Base-by-base conservation (phyloP, 2,329 filamentous ascomycete species). In the Beauveria australis region DNA sequence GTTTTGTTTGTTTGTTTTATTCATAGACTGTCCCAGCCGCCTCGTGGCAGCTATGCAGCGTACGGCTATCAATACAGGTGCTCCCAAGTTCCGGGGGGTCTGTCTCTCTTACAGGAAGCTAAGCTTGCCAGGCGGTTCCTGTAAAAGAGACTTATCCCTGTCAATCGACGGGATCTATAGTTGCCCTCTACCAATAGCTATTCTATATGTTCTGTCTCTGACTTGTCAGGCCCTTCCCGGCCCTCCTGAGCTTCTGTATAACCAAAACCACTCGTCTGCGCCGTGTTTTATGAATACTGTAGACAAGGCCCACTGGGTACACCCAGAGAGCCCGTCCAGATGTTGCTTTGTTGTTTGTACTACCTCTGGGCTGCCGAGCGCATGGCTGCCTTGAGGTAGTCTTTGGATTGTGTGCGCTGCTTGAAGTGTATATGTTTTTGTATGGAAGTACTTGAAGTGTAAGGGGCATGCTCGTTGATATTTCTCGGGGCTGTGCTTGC, bases 161-260 rank as follows among this genome's bases (percentile, higher is more conserved):
- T 41, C 33, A 24, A 53, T 5, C 51, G 51, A 53, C 28, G 28
- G 28, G 28, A 30, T 30, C 28, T 53, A 53, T 53, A 33, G 30
- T 53, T 53, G 51, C 51, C 22, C 44, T 49, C 37, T 19, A 30
- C 30, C 8, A 37, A 61, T 28, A 63, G 62, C 52, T 54, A 22
- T 68, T 52, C 44, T 69, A 51, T n/a, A 48, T 64, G 63, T 69
- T 67, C 66, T 69, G 48, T 70, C 68, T 70, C 49, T 70, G 63
- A 64, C 64, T 59, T 64, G 60, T 67, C 62, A 64, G 65, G 63
- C 64, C 63, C 61, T 65, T 66, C 63, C 63, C 64, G 65, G 63
- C 66, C 66, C 64, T 68, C 67, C 66, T 69, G 53, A 24, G 12
- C 65, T 69, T 70, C 67, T 70, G 54, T 69, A 46, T 69, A 64